phyloP scores from a whole-genome alignment of 495 filamentous ascomycete genomes.

The Acidomyces sp. region DNA sequence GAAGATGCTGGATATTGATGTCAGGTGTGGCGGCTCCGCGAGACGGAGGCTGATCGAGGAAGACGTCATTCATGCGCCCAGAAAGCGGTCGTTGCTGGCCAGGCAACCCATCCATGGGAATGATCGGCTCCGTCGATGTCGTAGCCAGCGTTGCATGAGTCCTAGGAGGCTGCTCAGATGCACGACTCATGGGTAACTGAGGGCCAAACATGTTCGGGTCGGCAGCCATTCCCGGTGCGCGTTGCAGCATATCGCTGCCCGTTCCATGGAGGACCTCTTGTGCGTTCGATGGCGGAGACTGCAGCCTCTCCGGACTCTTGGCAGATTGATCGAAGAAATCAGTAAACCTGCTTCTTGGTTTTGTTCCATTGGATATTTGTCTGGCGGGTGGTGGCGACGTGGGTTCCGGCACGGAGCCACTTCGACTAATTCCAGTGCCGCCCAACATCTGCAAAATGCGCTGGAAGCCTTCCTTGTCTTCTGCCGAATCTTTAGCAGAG shows the following conservation, averaged over 20 bases:
- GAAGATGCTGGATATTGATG: constrained; percentile 15
- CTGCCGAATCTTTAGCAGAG: constrained; percentile 39
- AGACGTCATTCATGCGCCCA: constrained; percentile 13
- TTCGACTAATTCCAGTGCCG: constrained; percentile 29
- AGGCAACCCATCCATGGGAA: not conserved
- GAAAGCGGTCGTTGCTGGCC: constrained; percentile 3
- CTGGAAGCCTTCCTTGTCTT: constrained; percentile 84
- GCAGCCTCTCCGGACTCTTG: constrained; percentile 16
- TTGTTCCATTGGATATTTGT: constrained; percentile 2
- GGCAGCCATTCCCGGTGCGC: not conserved
- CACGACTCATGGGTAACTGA: not conserved
- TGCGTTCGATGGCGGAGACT: constrained; percentile 1
- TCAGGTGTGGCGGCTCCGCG: constrained; percentile 14
- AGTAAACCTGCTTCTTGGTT: constrained; percentile 14
- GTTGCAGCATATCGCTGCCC: not conserved
- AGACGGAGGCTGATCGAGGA: constrained; percentile 8
- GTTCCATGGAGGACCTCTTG: not conserved
- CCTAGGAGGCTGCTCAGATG: not conserved
- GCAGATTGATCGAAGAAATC: constrained; percentile 16
- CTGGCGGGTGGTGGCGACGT: constrained; percentile 12
- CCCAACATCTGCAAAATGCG: constrained; percentile 74
- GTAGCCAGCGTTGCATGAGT: not conserved
- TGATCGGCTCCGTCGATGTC: constrained; percentile 7
- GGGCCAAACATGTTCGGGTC: constrained; percentile 5
- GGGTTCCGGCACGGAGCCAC: constrained; percentile 5